phyloP scores from a whole-genome alignment of 768 basidiomycete species.

The Tulasnella sp. region DNA sequence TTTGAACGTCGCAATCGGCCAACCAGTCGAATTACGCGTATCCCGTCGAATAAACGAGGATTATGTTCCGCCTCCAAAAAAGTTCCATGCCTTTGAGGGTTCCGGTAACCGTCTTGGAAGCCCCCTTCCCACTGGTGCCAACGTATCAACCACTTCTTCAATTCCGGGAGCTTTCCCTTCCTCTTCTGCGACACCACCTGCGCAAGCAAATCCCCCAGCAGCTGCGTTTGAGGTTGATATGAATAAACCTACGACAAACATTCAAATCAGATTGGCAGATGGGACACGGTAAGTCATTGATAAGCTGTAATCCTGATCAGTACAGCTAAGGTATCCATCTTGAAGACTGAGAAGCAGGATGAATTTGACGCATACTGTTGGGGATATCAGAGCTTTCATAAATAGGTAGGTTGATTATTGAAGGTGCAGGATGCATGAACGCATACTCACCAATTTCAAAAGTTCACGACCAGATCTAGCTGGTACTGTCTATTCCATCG shows the following conservation, averaged over 20 bases:
- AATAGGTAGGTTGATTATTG: constrained; percentile 51
- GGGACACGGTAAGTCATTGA: constrained; percentile 53
- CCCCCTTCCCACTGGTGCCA: constrained; percentile 38
- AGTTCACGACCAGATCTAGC: constrained; percentile 58
- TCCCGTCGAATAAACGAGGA: constrained; percentile 54
- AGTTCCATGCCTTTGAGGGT: constrained; percentile 48
- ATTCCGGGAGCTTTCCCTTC: constrained; percentile 52
- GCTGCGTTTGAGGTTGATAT: constrained; percentile 70
- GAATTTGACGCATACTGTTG: constrained; percentile 83
- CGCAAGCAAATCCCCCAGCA: constrained; percentile 25
- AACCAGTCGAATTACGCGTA: constrained; percentile 76
- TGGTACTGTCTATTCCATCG: constrained; percentile 55
- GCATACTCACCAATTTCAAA: background rate
- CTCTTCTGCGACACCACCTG: constrained; percentile 14
- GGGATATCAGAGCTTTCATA: constrained; percentile 75
- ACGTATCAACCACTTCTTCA: constrained; percentile 16
- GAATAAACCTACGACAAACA: constrained; percentile 66
- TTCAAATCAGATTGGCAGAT: constrained; percentile 84
- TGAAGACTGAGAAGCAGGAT: constrained; percentile 65
- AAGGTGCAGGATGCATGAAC: background rate
- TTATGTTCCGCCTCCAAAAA: constrained; percentile 47
- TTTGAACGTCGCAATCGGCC: constrained; percentile 57
- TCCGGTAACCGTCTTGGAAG: constrained; percentile 72
- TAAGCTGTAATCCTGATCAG: background rate
- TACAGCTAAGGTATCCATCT: background rate